Evolutionary conservation across 2,329 filamentous ascomycete genomes (phyloP).

Genomic region (Amauroascus niger): DNA sequence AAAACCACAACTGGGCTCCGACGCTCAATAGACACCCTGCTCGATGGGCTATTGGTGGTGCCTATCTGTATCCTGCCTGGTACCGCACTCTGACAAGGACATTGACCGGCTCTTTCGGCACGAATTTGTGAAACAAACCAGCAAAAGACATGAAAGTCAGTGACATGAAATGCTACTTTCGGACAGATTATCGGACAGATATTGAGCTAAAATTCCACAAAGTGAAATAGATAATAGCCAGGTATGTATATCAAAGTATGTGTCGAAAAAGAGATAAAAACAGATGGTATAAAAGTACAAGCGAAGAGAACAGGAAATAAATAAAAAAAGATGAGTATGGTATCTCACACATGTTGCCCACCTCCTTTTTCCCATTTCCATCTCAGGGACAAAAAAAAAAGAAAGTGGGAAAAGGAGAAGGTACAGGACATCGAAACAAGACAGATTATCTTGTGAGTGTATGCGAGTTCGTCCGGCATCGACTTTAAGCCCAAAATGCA

Average conservation of each 20-base stretch:
- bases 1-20: no score
- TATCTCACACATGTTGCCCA: constrained; percentile 1
- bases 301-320: neutral
- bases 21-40: no score
- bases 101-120: neutral
- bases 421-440: neutral
- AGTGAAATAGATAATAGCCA: neutral
- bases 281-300: neutral
- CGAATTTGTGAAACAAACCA: neutral
- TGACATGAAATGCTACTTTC: no score
- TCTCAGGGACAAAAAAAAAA: neutral
- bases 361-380: constrained; percentile 1
- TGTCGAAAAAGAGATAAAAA: neutral
- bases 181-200: neutral
- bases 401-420: neutral
- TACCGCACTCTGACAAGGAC: neutral
- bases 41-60: neutral
- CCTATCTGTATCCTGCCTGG: neutral
- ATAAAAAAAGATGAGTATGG: neutral
- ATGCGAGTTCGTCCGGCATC: neutral
- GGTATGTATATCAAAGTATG: neutral
- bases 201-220: neutral
- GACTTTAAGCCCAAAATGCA: neutral
- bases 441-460: neutral
- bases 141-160: no score